Evolutionary conservation across 805 yeast genomes (phyloP).

Genomic region (Schwanniomyces pseudopolymorphus): DNA sequence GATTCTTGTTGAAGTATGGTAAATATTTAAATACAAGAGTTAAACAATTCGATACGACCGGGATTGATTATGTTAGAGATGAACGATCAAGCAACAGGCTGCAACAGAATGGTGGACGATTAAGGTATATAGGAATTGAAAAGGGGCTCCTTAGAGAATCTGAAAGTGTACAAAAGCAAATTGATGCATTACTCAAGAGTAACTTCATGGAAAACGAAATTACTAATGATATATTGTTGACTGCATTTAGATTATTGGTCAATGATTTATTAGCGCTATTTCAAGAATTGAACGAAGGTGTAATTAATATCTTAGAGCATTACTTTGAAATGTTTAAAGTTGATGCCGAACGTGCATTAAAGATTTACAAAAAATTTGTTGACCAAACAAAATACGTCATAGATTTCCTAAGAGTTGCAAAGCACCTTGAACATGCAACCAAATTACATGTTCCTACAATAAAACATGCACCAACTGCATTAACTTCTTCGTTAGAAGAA

Average conservation of each 20-base stretch:
- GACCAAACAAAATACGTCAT: constrained; percentile 85
- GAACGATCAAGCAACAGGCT: constrained; percentile 49
- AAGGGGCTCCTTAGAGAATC: constrained; percentile 82
- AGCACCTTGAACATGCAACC: constrained; percentile 81
- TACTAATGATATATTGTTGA: constrained; percentile 77
- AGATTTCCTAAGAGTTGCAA: constrained; percentile 83
- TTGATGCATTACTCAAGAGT: constrained; percentile 71
- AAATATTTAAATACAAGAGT: constrained; percentile 70
- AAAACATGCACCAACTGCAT: constrained; percentile 94
- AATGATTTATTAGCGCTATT: constrained; percentile 83
- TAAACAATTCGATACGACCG: constrained; percentile 61
- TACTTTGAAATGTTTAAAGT: constrained; percentile 86
- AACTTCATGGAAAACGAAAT: constrained; percentile 77
- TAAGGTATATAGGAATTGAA: constrained; percentile 64
- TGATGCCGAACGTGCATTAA: constrained; percentile 86
- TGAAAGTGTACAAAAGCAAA: constrained; percentile 81
- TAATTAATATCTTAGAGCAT: constrained; percentile 88
- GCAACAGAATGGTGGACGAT: constrained; percentile 54
- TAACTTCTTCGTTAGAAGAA: constrained; percentile 83
- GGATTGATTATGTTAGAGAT: constrained; percentile 77
- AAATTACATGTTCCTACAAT: constrained; percentile 93
- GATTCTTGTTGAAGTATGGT: constrained; percentile 63
- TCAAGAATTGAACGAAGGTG: constrained; percentile 93
- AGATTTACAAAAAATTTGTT: constrained; percentile 81
- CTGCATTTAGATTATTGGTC: constrained; percentile 86